Base-by-base conservation (phyloP, 148 eudicot species). In the Polygonum aviculare region DNA sequence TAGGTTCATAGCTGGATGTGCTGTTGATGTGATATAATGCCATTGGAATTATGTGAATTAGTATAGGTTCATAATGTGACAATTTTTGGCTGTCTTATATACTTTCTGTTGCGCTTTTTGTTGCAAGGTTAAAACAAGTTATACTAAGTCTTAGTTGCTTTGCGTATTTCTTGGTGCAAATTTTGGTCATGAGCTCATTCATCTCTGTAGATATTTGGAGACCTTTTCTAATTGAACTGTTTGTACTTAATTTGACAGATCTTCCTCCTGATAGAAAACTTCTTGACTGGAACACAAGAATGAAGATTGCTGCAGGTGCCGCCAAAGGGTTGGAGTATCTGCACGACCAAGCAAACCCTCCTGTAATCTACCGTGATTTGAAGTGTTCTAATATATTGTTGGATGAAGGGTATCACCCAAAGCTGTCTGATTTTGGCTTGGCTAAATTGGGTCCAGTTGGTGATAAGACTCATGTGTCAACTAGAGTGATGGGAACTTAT, bases 361-460 rank as follows among this genome's bases (percentile, higher is more conserved):
- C 91, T 69, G 87, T 88, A 76, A 88, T 88, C 39, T 84, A 88
- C 73, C 87, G 91, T 67, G 89, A 86, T 79, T 79, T 88, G 76
- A 88, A 88, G 50, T 88, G 89, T 73, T 86, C 91, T 26, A 88
- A 88, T 63, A 88, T 88, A 55, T 82, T 88, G 70, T 85, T 88
- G 26, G 91, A 82, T 60, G 86, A 88, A 81, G 84, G 75, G 18
- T 88, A 84, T 73, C 79, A 86, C 69, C 86, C 91, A 38, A 88
- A 88, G 62, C 85, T 88, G 52, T 88, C 91, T 55, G 89, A 86
- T 80, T 88, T 88, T 79, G 91, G 87, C 14, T 81, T 88, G 80
- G 91, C 91, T 75, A 88, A 88, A 76, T 78, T 86, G 80, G 91
- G 91, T 45, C 91, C 91, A 3, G 83, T 83, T 51, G 91, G 88